Conservation (phyloP, 768 basidiomycete species). For the Punctularia strigosozonata region DNA sequence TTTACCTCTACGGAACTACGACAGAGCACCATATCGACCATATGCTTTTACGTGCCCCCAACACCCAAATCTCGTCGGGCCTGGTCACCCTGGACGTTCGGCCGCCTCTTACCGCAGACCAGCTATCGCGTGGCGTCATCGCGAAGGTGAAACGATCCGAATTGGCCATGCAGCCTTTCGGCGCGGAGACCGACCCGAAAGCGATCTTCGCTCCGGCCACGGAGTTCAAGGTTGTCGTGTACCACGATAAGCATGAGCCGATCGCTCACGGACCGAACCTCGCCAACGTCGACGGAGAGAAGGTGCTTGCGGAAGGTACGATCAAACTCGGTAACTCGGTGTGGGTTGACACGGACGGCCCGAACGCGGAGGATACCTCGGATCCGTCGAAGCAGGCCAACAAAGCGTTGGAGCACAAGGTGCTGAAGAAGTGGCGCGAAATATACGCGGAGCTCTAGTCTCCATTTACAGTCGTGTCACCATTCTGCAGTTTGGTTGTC, state of each 20-base stretch:
- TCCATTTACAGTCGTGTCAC: too few relatives aligned
- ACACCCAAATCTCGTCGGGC: constrained; percentile 12
- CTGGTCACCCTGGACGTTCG: constrained; percentile 6
- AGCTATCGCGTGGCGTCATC: constrained; percentile 9
- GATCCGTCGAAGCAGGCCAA: too few relatives aligned
- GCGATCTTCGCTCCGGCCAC: constrained; percentile 6
- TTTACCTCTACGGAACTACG: constrained; percentile 27
- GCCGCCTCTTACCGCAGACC: constrained; percentile 1
- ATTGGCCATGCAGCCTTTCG: constrained; percentile 10
- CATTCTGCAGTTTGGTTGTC: too few relatives aligned
- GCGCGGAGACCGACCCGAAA: neutral
- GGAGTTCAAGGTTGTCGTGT: constrained; percentile 6
- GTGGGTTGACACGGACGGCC: too few relatives aligned
- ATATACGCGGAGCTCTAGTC: too few relatives aligned
- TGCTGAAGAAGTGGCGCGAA: too few relatives aligned
- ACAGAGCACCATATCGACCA: constrained; percentile 24
- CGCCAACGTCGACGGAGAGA: constrained; percentile 4
- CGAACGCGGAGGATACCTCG: too few relatives aligned
- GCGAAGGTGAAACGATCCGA: constrained; percentile 9
- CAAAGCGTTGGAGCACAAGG: too few relatives aligned
- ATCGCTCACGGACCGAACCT: constrained; percentile 7
- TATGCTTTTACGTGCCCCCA: constrained; percentile 12
- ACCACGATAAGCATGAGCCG: constrained; percentile 4
- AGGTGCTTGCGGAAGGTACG: constrained; percentile 7
- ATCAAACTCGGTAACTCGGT: constrained; percentile 8